Percentiles rank a stretch among this genome's conserved stretches.
phyloP scores from a whole-genome alignment of 345 rosid genomes.

The Eutrema japonicum region DNA sequence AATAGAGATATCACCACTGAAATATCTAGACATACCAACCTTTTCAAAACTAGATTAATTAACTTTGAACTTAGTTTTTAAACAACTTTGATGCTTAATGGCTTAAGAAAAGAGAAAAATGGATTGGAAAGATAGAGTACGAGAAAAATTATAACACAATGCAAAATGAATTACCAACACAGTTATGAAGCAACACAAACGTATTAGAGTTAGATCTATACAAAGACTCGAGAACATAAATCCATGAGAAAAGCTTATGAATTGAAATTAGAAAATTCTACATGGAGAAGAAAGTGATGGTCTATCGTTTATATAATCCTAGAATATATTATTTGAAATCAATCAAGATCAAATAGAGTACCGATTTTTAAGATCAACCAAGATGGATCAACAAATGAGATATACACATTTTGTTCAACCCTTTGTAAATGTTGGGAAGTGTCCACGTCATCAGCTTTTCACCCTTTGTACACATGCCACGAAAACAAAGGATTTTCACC shows the following conservation, averaged over 20 bases:
- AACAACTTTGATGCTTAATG: conserved; percentile 9
- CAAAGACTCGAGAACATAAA: neutral
- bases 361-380: neutral
- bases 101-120: neutral
- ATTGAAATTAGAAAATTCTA: neutral
- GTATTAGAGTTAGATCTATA: conserved; percentile 1
- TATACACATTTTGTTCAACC: neutral
- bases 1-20: neutral
- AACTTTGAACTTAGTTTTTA: conserved; percentile 12
- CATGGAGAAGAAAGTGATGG: neutral
- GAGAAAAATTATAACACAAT: neutral
- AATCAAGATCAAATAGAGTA: neutral
- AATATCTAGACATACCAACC: conserved; percentile 21
- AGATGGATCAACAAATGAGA: neutral
- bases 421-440: too few relatives aligned
- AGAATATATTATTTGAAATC: neutral
- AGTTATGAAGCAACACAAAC: conserved; percentile 11
- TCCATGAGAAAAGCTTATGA: neutral
- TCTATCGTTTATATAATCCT: neutral
- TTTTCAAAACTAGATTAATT: conserved; percentile 6
- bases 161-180: neutral
- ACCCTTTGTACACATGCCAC: too few relatives aligned
- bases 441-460: too few relatives aligned
- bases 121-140: neutral
- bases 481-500: neutral